These are phyloP conservation scores for Lactarius quietus DNA, from an alignment of 768 basidiomycete species.

Conservation along the genomic window DNA sequence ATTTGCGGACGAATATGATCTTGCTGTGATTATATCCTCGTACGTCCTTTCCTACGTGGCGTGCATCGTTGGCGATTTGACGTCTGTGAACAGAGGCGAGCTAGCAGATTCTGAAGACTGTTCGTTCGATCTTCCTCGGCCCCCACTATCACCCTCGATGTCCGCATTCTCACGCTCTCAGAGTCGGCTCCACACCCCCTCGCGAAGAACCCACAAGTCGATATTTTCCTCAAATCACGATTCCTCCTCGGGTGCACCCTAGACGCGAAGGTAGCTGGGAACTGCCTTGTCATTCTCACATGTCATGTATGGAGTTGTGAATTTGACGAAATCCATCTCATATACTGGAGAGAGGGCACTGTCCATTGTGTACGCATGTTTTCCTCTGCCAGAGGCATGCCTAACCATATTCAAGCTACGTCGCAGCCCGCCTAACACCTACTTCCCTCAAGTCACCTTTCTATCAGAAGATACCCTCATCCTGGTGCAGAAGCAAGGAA, in stretches of 20 bases:
- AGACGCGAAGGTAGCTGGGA: conserved; percentile 18
- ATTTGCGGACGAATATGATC: conserved; percentile 19
- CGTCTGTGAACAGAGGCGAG: neutral
- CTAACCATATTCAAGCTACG: conserved; percentile 10
- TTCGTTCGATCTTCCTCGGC: conserved; percentile 4
- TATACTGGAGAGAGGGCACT: conserved; percentile 20
- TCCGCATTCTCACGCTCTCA: conserved; percentile 20
- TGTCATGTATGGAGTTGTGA: conserved; percentile 19
- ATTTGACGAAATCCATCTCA: conserved; percentile 19
- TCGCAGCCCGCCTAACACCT: conserved; percentile 19
- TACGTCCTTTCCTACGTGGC: neutral
- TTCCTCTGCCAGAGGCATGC: neutral
- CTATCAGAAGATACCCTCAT: conserved; percentile 17
- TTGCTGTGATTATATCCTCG: conserved; percentile 17
- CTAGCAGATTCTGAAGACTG: neutral
- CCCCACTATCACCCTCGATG: conserved; percentile 13
- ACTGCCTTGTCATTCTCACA: conserved; percentile 17
- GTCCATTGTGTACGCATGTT: conserved; percentile 10
- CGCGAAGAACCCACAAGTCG: conserved; percentile 13
- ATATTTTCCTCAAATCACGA: conserved; percentile 19
- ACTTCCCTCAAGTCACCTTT: conserved; percentile 22
- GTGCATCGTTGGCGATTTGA: neutral
- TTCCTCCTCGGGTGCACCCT: conserved; percentile 18
- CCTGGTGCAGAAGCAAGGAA: conserved; percentile 19
- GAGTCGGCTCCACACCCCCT: conserved; percentile 16